Base-by-base conservation (phyloP, 1,284 basidiomycete species). In the Austroboletus novae-zelandiae region DNA sequence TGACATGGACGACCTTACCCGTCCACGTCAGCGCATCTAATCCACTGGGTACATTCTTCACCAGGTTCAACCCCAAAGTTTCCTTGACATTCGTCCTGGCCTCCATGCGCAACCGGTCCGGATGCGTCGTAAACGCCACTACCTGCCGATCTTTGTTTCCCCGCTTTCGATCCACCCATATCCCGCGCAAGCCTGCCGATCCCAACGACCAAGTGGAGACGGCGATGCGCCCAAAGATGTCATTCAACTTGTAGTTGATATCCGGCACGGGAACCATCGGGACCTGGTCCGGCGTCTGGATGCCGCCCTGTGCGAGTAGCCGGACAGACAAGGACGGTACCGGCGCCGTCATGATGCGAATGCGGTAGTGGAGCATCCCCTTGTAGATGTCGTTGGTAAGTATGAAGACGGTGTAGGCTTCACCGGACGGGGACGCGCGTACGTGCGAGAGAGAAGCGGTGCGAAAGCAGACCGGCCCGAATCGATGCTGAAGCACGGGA, bases 341-440 rank as follows among this genome's bases (percentile, higher is more conserved):
- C 17, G 47, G 51, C 5, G 49, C 45, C 20, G 64, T 49, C 13
- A 57, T 51, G 25, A 74, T 56, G 18, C 61, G 58, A 18, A 79
- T 68, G 15, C 60, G 50, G 54, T 74, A 82, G 51, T 76, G 74
- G 57, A 75, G 81, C 20, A 81, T 69, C 1, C 81, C 81, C 57
- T 74, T 73, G 17, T 79, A 68, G 36, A 77, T 67, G 54, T 83
- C 80, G 56, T 75, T 76, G n/a, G 74, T 74, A 45, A 82, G 69
- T 52, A 79, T 66, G 15, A 67, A 69, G 35, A 75, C 54, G 5
- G 60, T 62, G 40, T 63, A 59, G 29, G 36, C 57, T 11, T 58
- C 57, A 5, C 48, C 48, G 0, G 50, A 31, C 15, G 29, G 39
- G n/a, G 52, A 54, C n/a, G n/a, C 36, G 30, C 55, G 56, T 8